A percentile compares a stretch with the other conserved stretches of the same genome.
These are phyloP conservation scores for Physcia stellaris DNA, from an alignment of 495 filamentous ascomycete species.

Conservation along the genomic window DNA sequence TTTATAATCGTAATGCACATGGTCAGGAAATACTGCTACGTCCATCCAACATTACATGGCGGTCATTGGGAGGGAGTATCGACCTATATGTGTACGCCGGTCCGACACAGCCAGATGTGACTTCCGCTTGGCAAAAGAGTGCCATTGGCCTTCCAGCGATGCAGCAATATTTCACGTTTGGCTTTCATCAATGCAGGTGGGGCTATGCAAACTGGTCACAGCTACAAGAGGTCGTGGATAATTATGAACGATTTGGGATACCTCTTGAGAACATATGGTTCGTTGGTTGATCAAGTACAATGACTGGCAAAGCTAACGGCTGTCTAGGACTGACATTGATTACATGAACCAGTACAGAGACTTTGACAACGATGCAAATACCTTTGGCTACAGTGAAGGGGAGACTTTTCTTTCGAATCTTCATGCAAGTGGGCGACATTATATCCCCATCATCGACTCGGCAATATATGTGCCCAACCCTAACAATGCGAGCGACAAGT, in stretches of 20 bases:
- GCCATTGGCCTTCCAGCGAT: slow-evolving; percentile 47
- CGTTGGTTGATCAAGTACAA: background rate
- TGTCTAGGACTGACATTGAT: slow-evolving; percentile 40
- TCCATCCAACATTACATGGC: slow-evolving; percentile 60
- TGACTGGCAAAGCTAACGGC: background rate
- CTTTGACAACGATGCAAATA: slow-evolving; percentile 41
- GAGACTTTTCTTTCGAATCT: slow-evolving; percentile 49
- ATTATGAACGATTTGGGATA: slow-evolving; percentile 44
- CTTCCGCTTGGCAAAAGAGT: slow-evolving; percentile 39
- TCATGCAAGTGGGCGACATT: slow-evolving; percentile 57
- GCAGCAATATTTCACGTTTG: slow-evolving; percentile 50
- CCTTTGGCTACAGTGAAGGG: slow-evolving; percentile 35
- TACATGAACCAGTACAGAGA: slow-evolving; percentile 45
- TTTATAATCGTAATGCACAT: slow-evolving; percentile 53
- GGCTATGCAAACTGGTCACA: slow-evolving; percentile 47
- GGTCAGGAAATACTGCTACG: slow-evolving; percentile 60
- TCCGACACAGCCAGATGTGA: slow-evolving; percentile 40
- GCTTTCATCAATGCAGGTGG: slow-evolving; percentile 54
- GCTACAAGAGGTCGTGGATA: slow-evolving; percentile 41
- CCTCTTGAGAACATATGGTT: slow-evolving; percentile 58
- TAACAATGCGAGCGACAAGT: slow-evolving; percentile 53
- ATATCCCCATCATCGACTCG: slow-evolving; percentile 72
- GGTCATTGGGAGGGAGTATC: slow-evolving; percentile 48
- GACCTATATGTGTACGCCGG: slow-evolving; percentile 52
- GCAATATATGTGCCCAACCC: slow-evolving; percentile 71